phyloP scores from a whole-genome alignment of 2,329 filamentous ascomycete species.

The Ophioceras dolichostomum region DNA sequence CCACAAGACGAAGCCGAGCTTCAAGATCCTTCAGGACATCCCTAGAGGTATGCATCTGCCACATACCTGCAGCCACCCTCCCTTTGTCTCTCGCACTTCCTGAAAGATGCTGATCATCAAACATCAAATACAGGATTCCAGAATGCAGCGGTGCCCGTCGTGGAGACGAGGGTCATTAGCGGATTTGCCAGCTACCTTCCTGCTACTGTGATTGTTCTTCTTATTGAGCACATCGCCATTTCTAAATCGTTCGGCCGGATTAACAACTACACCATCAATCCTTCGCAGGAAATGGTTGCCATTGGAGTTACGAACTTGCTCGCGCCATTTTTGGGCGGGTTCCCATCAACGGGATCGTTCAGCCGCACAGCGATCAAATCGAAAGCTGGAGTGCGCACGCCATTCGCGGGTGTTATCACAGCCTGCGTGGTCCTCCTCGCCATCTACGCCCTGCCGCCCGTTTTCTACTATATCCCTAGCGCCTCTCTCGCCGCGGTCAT shows the following conservation, averaged over 20 bases:
- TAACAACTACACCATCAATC: conserved; percentile 95
- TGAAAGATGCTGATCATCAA: no score
- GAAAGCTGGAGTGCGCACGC: conserved; percentile 71
- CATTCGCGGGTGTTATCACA: conserved; percentile 67
- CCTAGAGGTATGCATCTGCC: conserved; percentile 47
- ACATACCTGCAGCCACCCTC: background rate
- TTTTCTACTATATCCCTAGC: conserved; percentile 73
- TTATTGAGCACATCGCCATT: conserved; percentile 97
- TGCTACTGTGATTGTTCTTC: conserved; percentile 75
- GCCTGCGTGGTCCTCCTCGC: conserved; percentile 64
- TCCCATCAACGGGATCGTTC: conserved; percentile 71
- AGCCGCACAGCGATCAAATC: conserved; percentile 70
- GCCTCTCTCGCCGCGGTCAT: conserved; percentile 63
- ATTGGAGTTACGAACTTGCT: conserved; percentile 88
- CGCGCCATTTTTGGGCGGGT: conserved; percentile 83
- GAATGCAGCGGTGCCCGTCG: conserved; percentile 59
- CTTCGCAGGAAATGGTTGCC: conserved; percentile 90
- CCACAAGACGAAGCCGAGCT: conserved; percentile 46
- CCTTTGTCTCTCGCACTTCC: no score
- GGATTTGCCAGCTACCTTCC: conserved; percentile 65
- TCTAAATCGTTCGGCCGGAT: conserved; percentile 96
- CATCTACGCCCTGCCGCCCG: conserved; percentile 62
- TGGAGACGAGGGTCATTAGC: conserved; percentile 54
- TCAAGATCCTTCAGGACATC: conserved; percentile 64
- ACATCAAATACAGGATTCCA: conserved; percentile 55